phyloP scores from a whole-genome alignment of 176 grass and related monocot genomes.

The Ampelocalamus luodianensis region DNA sequence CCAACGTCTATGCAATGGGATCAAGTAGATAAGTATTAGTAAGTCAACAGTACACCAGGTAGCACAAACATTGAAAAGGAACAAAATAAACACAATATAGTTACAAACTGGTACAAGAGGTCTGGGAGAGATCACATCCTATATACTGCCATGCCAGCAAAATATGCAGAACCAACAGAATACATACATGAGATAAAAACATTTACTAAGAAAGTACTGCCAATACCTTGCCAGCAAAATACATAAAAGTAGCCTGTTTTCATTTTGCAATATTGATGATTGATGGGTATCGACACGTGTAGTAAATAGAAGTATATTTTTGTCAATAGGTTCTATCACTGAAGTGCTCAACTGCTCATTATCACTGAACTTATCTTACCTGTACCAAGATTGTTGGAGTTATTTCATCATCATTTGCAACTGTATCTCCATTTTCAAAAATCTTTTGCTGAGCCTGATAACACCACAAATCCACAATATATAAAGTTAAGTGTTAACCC shows the following conservation, averaged over 20 bases:
- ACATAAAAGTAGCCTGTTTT: not conserved
- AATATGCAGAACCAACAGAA: not conserved
- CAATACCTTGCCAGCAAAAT: not conserved
- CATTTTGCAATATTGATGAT: not conserved
- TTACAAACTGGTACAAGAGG: slow-evolving; percentile 9
- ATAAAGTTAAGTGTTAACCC: not conserved
- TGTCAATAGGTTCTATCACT: slow-evolving; percentile 15
- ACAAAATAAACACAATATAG: slow-evolving; percentile 11
- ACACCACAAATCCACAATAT: slow-evolving; percentile 31
- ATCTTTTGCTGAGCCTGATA: slow-evolving; percentile 83
- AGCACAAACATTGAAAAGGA: slow-evolving; percentile 9
- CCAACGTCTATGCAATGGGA: slow-evolving; percentile 55
- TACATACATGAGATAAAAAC: not conserved
- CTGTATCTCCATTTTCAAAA: slow-evolving; percentile 65
- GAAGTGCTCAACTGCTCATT: not conserved
- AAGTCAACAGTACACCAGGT: not conserved
- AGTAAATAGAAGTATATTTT: not conserved
- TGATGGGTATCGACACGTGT: slow-evolving; percentile 10
- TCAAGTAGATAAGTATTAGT: slow-evolving; percentile 24
- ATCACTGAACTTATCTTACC: slow-evolving; percentile 50
- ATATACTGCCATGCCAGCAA: not conserved
- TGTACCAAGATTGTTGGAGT: slow-evolving; percentile 80
- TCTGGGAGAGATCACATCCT: not conserved
- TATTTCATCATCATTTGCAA: slow-evolving; percentile 65
- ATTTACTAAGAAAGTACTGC: not conserved